phyloP scores from a whole-genome alignment of 2,329 filamentous ascomycete species.

The Dothidotthia symphoricarpi region DNA sequence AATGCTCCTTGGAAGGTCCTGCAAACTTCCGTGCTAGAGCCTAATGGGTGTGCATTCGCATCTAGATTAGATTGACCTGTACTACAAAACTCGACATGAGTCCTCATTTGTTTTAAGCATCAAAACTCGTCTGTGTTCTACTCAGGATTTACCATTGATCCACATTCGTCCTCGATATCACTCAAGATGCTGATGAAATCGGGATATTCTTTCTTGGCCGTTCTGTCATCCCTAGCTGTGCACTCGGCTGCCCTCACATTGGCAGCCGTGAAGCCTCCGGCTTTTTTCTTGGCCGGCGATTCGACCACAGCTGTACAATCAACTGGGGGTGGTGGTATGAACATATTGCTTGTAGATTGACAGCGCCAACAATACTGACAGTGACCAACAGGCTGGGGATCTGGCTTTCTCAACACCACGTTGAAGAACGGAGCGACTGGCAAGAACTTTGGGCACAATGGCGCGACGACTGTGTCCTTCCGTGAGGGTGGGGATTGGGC shows the following conservation, averaged over 20 bases:
- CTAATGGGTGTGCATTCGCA: too few species aligned
- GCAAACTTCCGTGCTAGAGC: too few species aligned
- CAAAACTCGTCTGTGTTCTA: too few species aligned
- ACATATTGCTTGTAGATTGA: too few species aligned
- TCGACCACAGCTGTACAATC: slow-evolving; percentile 37
- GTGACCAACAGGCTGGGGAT: slow-evolving; percentile 50
- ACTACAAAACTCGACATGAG: too few species aligned
- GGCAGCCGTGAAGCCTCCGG: slow-evolving; percentile 11
- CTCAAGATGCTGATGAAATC: too few species aligned
- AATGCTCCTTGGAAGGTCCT: too few species aligned
- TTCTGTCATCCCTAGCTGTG: slow-evolving; percentile 8
- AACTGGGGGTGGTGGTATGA: slow-evolving; percentile 17
- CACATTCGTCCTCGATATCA: too few species aligned
- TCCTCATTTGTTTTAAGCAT: too few species aligned
- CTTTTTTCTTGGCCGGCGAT: slow-evolving; percentile 40
- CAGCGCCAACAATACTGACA: slow-evolving; percentile 5
- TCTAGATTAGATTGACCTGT: too few species aligned
- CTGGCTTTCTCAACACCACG: slow-evolving; percentile 53
- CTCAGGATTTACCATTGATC: too few species aligned
- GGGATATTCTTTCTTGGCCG: not conserved
- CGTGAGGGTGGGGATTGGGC: slow-evolving; percentile 54
- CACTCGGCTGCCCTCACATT: slow-evolving; percentile 5
- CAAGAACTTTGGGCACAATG: slow-evolving; percentile 56
- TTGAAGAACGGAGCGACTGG: slow-evolving; percentile 52
- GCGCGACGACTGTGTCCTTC: slow-evolving; percentile 56